phyloP scores from a whole-genome alignment of 352 stramenopile genomes.

The Pythium phragmitis region DNA sequence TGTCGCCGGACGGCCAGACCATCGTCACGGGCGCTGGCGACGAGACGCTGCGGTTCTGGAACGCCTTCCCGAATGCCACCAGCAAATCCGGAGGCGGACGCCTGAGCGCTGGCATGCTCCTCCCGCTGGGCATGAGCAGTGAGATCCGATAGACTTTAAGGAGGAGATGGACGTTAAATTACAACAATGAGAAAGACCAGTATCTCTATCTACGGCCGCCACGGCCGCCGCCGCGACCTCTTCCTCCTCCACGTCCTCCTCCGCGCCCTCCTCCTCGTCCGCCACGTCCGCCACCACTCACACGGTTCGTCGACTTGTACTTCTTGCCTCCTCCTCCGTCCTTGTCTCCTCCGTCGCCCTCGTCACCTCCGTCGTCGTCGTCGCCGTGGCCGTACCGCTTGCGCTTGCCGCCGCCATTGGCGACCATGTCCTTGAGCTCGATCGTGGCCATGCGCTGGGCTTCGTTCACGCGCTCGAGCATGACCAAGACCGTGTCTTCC shows the following conservation, averaged over 20 bases:
- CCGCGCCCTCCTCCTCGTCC: slow-evolving; percentile 12
- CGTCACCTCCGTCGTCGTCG: slow-evolving; percentile 42
- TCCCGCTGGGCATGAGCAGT: slow-evolving; percentile 50
- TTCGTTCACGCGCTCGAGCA: slow-evolving; percentile 97
- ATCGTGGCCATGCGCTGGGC: slow-evolving; percentile 94
- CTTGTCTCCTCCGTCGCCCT: slow-evolving; percentile 25
- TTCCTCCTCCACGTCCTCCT: slow-evolving; percentile 30
- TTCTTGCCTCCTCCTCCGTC: slow-evolving; percentile 44
- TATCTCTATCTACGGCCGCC: slow-evolving; percentile 18
- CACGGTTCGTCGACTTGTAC: slow-evolving; percentile 81
- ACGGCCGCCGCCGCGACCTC: slow-evolving; percentile 24
- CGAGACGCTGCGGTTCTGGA: slow-evolving; percentile 98
- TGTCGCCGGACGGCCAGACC: slow-evolving; percentile 96
- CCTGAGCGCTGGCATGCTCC: slow-evolving; percentile 52
- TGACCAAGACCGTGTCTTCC: slow-evolving; percentile 95
- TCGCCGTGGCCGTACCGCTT: slow-evolving; percentile 59
- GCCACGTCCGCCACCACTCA: slow-evolving; percentile 26
- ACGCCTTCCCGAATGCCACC: slow-evolving; percentile 92
- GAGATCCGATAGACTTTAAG: slow-evolving; percentile 53
- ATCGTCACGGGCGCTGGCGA: slow-evolving; percentile 98
- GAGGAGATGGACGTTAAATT: slow-evolving; percentile 15
- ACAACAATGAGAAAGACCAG: neutral
- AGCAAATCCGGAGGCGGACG: slow-evolving; percentile 39
- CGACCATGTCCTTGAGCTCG: slow-evolving; percentile 83
- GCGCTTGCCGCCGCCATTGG: slow-evolving; percentile 58